Evolutionary conservation across 257 asterid genomes (phyloP).

Genomic region (Lycium barbarum): DNA sequence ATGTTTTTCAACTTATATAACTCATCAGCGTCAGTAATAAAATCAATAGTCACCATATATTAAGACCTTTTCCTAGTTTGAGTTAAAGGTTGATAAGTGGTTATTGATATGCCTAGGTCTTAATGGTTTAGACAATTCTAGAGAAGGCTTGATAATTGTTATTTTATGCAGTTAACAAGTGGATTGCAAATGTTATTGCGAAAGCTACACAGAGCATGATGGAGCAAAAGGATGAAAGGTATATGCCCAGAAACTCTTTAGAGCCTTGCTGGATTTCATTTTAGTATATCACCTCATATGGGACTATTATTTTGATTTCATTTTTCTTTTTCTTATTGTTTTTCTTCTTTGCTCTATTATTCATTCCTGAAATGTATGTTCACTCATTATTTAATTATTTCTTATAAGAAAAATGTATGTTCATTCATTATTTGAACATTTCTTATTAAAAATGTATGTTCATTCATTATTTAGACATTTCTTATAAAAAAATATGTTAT

Average conservation of each 20-base stretch:
- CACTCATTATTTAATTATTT: not conserved
- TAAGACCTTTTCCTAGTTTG: not conserved
- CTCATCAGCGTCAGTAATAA: conserved; percentile 11
- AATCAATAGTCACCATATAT: not conserved
- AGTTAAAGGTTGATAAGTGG: not conserved
- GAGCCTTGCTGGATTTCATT: conserved; percentile 18
- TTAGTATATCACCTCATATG: not conserved
- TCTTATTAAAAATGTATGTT: not conserved
- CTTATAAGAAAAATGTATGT: not conserved
- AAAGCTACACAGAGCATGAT: conserved; percentile 86
- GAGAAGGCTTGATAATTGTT: not conserved
- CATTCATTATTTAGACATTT: not conserved
- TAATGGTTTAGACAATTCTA: not conserved
- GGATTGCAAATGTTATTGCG: conserved; percentile 96
- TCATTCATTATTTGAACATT: not conserved
- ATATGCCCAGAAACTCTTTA: not conserved
- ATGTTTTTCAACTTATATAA: not conserved
- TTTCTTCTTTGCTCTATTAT: not conserved
- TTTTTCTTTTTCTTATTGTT: not conserved
- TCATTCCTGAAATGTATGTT: not conserved
- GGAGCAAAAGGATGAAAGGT: conserved; percentile 99
- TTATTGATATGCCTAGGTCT: conserved; percentile 14
- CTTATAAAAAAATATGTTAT: not conserved
- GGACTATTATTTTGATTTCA: conserved; percentile 13
- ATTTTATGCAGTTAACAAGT: conserved; percentile 73